Evolutionary conservation across 805 yeast genomes (phyloP).

Genomic region (Saturnispora saitoi): DNA sequence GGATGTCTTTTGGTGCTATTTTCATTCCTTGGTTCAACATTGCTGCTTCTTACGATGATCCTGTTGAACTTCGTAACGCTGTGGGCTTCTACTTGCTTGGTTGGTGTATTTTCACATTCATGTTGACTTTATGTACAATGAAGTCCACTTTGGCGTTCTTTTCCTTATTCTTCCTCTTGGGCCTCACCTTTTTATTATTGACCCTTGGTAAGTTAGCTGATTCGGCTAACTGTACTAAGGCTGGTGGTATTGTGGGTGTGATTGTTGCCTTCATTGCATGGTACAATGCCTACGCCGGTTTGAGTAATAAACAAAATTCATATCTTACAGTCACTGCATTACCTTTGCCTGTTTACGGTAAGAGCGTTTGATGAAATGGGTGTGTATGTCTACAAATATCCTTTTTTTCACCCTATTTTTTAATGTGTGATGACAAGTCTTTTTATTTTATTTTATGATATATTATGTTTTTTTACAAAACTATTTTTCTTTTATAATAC

Average conservation of each 20-base stretch:
- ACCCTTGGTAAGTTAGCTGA: slow-evolving; percentile 46
- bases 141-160: slow-evolving; percentile 48
- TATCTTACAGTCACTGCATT: slow-evolving; percentile 36
- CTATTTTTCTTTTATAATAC: no score
- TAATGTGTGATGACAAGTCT: not conserved
- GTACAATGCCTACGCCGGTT: slow-evolving; percentile 67
- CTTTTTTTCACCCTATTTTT: no score
- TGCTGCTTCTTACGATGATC: slow-evolving; percentile 38
- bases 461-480: no score
- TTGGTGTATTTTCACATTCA: slow-evolving; percentile 56
- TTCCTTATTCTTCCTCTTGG: slow-evolving; percentile 44
- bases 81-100: slow-evolving; percentile 52
- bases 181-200: slow-evolving; percentile 44
- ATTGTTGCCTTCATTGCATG: slow-evolving; percentile 54
- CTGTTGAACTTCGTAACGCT: slow-evolving; percentile 39
- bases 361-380: slow-evolving; percentile 7
- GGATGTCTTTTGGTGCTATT: slow-evolving; percentile 69
- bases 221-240: slow-evolving; percentile 31
- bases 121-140: slow-evolving; percentile 48
- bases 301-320: slow-evolving; percentile 56
- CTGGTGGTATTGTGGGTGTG: slow-evolving; percentile 61
- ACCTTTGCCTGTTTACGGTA: slow-evolving; percentile 25
- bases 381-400: no score
- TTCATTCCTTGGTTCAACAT: slow-evolving; percentile 50
- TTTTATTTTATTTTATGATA: not conserved